Evolutionary conservation across 2,329 filamentous ascomycete genomes (phyloP).

Genomic region (Aspergillus carbonarius): DNA sequence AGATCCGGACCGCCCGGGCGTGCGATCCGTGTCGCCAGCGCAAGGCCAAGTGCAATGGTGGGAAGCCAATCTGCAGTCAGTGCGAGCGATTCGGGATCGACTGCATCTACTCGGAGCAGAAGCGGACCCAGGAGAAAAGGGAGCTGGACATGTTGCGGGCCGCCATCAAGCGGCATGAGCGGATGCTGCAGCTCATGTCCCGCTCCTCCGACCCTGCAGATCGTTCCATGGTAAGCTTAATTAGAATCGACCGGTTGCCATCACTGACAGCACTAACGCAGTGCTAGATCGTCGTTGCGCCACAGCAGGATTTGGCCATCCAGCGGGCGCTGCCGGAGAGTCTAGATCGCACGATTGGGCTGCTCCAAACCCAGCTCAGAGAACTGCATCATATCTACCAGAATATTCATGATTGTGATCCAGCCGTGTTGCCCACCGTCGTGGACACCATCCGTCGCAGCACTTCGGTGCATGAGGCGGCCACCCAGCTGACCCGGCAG

Average conservation of each 20-base stretch:
- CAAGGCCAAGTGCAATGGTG: conserved; percentile 5
- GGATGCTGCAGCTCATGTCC: background rate
- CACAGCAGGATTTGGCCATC: background rate
- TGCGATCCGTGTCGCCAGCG: conserved; percentile 2
- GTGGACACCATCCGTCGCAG: conserved; percentile 3
- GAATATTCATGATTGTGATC: background rate
- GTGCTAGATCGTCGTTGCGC: background rate
- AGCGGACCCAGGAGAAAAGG: background rate
- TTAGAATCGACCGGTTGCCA: too few species aligned
- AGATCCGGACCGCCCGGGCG: background rate
- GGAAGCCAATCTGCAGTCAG: background rate
- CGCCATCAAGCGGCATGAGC: conserved; percentile 1
- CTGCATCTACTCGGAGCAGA: conserved; percentile 2
- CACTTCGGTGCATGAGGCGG: background rate
- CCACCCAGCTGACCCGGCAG: background rate
- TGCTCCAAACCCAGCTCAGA: background rate
- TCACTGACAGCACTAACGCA: background rate
- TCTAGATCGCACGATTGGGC: background rate
- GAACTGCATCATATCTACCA: conserved; percentile 1
- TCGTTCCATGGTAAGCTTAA: background rate
- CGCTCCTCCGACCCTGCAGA: background rate
- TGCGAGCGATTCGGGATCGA: background rate
- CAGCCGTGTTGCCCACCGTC: background rate
- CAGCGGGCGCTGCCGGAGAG: background rate
- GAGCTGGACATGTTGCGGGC: conserved; percentile 1